Percentiles rank a stretch among this genome's conserved stretches.
Conservation (phyloP, 805 yeast genomes). For the Cyberlindnera galapagoensis region DNA sequence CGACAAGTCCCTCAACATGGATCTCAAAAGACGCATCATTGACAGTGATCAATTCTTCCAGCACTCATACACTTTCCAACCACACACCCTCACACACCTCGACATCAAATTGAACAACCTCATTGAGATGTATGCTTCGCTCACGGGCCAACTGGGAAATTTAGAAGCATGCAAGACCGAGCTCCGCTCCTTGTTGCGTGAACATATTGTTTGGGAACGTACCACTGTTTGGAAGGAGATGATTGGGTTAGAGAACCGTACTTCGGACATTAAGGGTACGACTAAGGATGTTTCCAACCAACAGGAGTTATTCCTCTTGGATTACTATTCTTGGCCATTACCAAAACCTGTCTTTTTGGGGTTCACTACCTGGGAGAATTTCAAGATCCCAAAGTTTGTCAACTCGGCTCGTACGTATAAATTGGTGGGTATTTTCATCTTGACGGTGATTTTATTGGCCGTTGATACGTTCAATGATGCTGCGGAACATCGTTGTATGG, state of each 20-base stretch:
- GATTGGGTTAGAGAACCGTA: constrained; percentile 76
- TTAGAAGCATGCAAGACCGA: constrained; percentile 44
- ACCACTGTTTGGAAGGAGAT: constrained; percentile 95
- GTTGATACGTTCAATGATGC: constrained; percentile 57
- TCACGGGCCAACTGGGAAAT: constrained; percentile 27
- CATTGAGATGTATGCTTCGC: constrained; percentile 48
- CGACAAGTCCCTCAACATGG: constrained; percentile 66
- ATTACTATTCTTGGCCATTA: constrained; percentile 26
- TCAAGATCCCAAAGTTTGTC: constrained; percentile 34
- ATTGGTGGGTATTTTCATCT: constrained; percentile 35
- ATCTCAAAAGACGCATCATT: constrained; percentile 45
- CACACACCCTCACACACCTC: constrained; percentile 38
- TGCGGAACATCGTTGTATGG: constrained; percentile 59
- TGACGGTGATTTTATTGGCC: constrained; percentile 48
- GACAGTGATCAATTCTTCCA: constrained; percentile 35
- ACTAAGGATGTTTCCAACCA: constrained; percentile 29
- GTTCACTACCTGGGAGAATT: constrained; percentile 23
- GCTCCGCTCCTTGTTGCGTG: constrained; percentile 61
- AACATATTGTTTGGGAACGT: constrained; percentile 94
- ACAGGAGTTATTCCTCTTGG: constrained; percentile 26
- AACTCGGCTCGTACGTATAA: constrained; percentile 31
- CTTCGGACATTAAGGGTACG: constrained; percentile 32
- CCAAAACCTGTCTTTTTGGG: constrained; percentile 25
- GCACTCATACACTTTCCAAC: constrained; percentile 50
- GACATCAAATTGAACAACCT: constrained; percentile 47